These are phyloP conservation scores for Penicillium sp. DNA, from an alignment of 2,329 filamentous ascomycete genomes.

Conservation along the genomic window DNA sequence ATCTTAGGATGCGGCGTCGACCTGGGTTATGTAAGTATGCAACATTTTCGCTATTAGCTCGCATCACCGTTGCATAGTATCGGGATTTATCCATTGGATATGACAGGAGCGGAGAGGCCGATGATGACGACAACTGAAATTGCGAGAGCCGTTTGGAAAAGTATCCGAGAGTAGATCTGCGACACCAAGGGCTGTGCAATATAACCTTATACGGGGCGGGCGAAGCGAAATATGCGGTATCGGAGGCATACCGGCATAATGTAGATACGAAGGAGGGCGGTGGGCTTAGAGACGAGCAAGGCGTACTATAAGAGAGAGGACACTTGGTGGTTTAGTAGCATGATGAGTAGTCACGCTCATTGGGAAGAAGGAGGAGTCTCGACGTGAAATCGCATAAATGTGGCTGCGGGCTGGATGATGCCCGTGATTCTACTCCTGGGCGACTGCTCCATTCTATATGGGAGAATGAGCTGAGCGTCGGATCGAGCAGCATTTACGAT, in stretches of 20 bases:
- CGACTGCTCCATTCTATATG: no score
- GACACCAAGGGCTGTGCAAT: constrained; percentile 11
- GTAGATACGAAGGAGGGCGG: no score
- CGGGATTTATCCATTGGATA: constrained; percentile 6
- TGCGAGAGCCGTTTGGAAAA: no score
- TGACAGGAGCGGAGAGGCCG: constrained; percentile 10
- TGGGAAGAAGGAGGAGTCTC: no score
- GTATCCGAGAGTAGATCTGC: not conserved
- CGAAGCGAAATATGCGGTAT: no score
- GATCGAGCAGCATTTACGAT: constrained; percentile 9
- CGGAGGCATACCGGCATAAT: no score
- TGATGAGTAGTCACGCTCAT: no score
- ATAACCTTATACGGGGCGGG: constrained; percentile 7
- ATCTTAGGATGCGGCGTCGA: not conserved
- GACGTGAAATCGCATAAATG: no score
- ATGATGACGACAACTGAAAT: constrained; percentile 14
- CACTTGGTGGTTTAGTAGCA: no score
- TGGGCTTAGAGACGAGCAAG: no score
- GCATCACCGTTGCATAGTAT: constrained; percentile 3
- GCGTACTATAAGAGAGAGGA: no score
- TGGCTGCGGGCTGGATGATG: constrained; percentile 4
- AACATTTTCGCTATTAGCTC: constrained; percentile 16
- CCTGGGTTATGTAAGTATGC: not conserved
- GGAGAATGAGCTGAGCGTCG: no score
- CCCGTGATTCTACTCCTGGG: constrained; percentile 4